Evolutionary conservation across 1,139 yeast species (phyloP), one percentile per base, ranked within the genome.

Genomic region (Debaryomyces singareniensis): DNA sequence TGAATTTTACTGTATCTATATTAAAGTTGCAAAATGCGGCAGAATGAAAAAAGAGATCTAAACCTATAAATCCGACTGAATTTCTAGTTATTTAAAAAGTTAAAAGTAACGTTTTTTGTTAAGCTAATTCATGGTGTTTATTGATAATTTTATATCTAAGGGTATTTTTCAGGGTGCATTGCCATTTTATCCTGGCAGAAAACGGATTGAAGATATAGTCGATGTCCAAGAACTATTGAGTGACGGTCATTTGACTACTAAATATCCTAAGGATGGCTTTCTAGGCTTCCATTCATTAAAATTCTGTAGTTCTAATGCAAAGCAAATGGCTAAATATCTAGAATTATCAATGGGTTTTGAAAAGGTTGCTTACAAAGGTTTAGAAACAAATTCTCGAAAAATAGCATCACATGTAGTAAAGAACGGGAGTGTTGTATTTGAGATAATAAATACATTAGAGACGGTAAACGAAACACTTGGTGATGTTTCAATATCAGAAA

Each of bases 321-420:
- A 74, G 38, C 75, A 75, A 39, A 63, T 75, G 34, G 78, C 93
- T 0, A 51, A 57, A 16, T 71, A 65, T 45, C 71, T 78, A 35
- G 65, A 72, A 29, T 44, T 65, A 11, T 53, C 71, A 3, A 69
- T 77, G 61, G 95, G 93, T 0, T 84, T 84, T 49, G 43, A 58
- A 16, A 73, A 69, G 27, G 50, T 78, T 28, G 93, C 87, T 1
- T 74, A 68, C 43, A 65, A 54, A 37, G 86, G 85, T 2, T 61
- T 84, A 28, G 91, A 81, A 45, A 80, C 79, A 2, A 84, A 81
- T 2, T 71, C 81, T 4, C 62, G 71, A 31, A 54, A 63, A 9
- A 50, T 75, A 9, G 68, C 75, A 4, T 62, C 80, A 2, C 81
- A 79, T 42, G 93, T 78, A 0, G 64, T 84, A 9, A 51, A 51